Base-by-base conservation (phyloP, 2,329 filamentous ascomycete species). In the Ascochyta lentis region DNA sequence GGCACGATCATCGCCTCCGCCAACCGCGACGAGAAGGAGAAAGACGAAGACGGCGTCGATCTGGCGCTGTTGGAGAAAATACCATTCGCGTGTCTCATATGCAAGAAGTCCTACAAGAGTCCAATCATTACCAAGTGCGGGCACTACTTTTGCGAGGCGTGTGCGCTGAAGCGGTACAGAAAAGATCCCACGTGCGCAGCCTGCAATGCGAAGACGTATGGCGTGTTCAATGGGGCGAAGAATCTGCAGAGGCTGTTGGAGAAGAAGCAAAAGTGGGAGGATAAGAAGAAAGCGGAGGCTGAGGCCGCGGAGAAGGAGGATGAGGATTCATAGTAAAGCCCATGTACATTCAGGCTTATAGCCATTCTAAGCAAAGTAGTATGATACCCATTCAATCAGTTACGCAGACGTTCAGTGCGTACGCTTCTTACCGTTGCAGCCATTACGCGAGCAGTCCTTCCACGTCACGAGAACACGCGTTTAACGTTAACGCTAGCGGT, bases 121-220 rank as follows among this genome's bases (percentile, higher is more conserved):
- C 94, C 95, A 0, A 85, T 98, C 12, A 80, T 94, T 23, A 98
- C 95, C 12, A 89, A 92, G 63, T 99, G 95, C 65, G 90, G 92
- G 0, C 95, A 99, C 75, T 98, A 98, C 75, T 98, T 98, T 71
- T 99, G 95, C 73, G 90, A 97, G 75, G 82, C 84, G 1, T 99
- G 95, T 75, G 95, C 95, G 24, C 79, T 98, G 66, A 87, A 90
- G 72, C 80, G 93, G 62, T 98, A 97, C 73, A 84, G 90, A 60
- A 95, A 91, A 71, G 91, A 93, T 66, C 93, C 93, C 4, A 86
- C 86, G 3, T 98, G 95, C 75, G 91, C 91, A 2, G 90, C 89
- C 4, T 98, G 95, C 73, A 90, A 91, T 1, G 82, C 88, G 0
- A 90, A 92, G 5, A 98, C 93, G 0, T 88, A 89, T 27, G 95